phyloP scores from a whole-genome alignment of 1,284 basidiomycete species.

The Boletus hoseneyae region DNA sequence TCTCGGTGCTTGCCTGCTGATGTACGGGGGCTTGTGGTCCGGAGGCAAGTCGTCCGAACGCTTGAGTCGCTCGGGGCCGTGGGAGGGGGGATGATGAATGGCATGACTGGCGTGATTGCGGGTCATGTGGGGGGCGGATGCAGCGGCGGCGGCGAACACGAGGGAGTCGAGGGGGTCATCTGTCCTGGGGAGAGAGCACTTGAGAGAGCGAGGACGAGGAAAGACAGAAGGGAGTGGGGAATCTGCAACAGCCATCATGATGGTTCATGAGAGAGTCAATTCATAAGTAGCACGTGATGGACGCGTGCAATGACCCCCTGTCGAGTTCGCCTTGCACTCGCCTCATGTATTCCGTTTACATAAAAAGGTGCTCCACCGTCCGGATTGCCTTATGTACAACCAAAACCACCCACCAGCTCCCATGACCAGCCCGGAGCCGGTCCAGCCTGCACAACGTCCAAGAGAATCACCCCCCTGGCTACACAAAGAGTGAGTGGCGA shows the following conservation, averaged over 20 bases:
- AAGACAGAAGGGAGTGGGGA: slow-evolving; percentile 32
- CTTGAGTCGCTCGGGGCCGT: slow-evolving; percentile 49
- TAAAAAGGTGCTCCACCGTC: no score
- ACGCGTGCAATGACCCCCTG: no score
- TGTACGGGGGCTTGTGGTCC: slow-evolving; percentile 51
- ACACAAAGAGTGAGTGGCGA: slow-evolving; percentile 14
- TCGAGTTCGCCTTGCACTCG: no score
- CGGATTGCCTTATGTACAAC: no score
- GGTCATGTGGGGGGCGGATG: slow-evolving; percentile 69
- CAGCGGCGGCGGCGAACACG: slow-evolving; percentile 65
- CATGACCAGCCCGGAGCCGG: no score
- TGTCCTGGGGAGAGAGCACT: slow-evolving; percentile 34
- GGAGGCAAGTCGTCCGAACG: slow-evolving; percentile 40
- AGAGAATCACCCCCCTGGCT: background rate
- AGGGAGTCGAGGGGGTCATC: slow-evolving; percentile 73
- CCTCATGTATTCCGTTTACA: no score
- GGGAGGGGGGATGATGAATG: slow-evolving; percentile 56
- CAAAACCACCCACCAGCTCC: slow-evolving; percentile 11
- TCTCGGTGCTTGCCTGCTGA: slow-evolving; percentile 70
- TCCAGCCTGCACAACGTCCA: no score
- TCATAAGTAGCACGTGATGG: no score
- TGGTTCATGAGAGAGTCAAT: no score
- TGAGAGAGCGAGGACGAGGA: slow-evolving; percentile 39
- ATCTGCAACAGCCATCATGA: slow-evolving; percentile 31
- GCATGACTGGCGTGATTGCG: slow-evolving; percentile 53